A percentile compares a stretch with the other conserved stretches of the same genome.
phyloP scores from a whole-genome alignment of 2,329 filamentous ascomycete species.

The Colletotrichum graminicola region DNA sequence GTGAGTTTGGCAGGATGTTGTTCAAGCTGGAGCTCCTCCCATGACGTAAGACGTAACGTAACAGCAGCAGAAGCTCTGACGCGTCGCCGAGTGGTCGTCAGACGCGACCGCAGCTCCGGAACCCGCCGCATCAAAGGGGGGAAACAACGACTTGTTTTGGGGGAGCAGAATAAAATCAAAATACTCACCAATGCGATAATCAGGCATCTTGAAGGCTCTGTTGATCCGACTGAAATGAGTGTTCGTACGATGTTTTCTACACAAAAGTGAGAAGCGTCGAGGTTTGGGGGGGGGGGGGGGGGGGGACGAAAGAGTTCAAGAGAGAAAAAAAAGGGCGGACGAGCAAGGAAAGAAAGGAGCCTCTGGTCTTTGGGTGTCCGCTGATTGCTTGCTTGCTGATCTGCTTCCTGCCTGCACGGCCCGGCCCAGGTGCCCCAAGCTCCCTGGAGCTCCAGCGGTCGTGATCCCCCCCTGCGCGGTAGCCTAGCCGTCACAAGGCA shows the following conservation, averaged over 20 bases:
- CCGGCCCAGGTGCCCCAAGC: slow-evolving; percentile 12
- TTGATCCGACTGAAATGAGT: neutral
- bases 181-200: slow-evolving; percentile 61
- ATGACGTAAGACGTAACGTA: slow-evolving; percentile 28
- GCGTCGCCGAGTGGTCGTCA: neutral
- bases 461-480: neutral
- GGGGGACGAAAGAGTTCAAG: slow-evolving; percentile 21
- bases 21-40: slow-evolving; percentile 3
- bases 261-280: slow-evolving; percentile 1
- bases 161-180: neutral
- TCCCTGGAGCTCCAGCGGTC: slow-evolving; percentile 23
- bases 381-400: neutral
- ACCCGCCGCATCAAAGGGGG: neutral
- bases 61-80: slow-evolving; percentile 13
- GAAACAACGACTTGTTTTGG: too few relatives aligned
- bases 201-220: slow-evolving; percentile 53
- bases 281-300: slow-evolving; percentile 29
- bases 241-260: neutral
- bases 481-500: slow-evolving; percentile 27
- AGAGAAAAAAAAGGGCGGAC: slow-evolving; percentile 25
- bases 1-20: neutral
- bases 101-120: slow-evolving; percentile 9
- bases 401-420: slow-evolving; percentile 8
- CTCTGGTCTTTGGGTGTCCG: neutral
- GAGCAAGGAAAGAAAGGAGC: slow-evolving; percentile 20